These are phyloP conservation scores for Populus deltoides DNA, from an alignment of 345 rosid genomes.

Conservation along the genomic window DNA sequence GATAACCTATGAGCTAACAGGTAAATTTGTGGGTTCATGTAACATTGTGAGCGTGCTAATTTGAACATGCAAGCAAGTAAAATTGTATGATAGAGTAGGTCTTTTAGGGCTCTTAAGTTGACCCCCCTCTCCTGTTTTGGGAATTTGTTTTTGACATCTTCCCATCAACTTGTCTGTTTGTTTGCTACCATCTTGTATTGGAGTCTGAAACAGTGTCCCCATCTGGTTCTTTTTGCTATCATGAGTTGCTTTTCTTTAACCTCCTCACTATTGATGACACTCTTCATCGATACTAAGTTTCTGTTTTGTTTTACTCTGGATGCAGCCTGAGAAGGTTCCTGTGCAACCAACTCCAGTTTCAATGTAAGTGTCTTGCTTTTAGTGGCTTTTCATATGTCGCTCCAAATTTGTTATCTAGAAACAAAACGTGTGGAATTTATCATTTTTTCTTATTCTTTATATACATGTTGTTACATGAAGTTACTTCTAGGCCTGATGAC, in stretches of 20 bases:
- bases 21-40: background rate
- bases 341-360: conserved; percentile 74
- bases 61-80: too few species aligned
- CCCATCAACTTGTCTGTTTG: too few species aligned
- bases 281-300: conserved; percentile 14
- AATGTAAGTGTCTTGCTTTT: conserved; percentile 53
- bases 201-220: background rate
- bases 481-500: background rate
- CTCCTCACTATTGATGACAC: background rate
- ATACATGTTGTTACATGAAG: background rate
- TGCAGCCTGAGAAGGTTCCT: conserved; percentile 72
- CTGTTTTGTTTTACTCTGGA: conserved; percentile 17
- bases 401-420: background rate
- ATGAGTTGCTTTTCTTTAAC: background rate
- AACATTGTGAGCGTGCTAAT: background rate
- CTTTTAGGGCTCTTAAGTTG: too few species aligned
- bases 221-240: background rate
- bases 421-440: background rate
- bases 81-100: too few species aligned
- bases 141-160: background rate
- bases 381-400: background rate
- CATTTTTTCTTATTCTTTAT: background rate
- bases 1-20: background rate
- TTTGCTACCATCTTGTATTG: background rate
- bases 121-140: too few species aligned